A percentile compares a stretch with the other conserved stretches of the same genome.
phyloP scores from a whole-genome alignment of 2,329 filamentous ascomycete species.

The Cladosporium sp. region DNA sequence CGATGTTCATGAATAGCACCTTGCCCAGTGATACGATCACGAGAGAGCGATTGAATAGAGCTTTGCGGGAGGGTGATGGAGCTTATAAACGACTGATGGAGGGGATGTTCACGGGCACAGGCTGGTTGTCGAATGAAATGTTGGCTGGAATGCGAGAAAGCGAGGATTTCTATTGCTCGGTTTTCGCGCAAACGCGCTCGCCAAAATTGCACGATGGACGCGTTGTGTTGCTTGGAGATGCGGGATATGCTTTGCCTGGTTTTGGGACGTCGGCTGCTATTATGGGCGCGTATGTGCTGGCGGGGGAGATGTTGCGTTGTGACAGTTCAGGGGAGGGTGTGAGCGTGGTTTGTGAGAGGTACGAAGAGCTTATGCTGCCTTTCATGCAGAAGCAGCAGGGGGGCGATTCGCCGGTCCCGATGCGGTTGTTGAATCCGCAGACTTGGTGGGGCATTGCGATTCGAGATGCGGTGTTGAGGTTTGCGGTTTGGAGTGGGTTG shows the following conservation, averaged over 20 bases:
- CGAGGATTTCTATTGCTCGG: constrained; percentile 25
- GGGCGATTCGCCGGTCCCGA: background rate
- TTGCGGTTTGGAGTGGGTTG: constrained; percentile 17
- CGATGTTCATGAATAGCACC: constrained; percentile 17
- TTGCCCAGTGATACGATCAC: constrained; percentile 21
- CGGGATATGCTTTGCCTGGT: constrained; percentile 21
- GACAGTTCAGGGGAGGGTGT: constrained; percentile 12
- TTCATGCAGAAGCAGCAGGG: constrained; percentile 20
- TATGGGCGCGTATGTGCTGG: constrained; percentile 24
- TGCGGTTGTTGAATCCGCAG: constrained; percentile 30
- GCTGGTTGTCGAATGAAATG: constrained; percentile 34
- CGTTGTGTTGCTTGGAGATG: constrained; percentile 25
- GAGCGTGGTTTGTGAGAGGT: constrained; percentile 16
- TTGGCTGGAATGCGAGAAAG: constrained; percentile 32
- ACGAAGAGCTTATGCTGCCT: constrained; percentile 19
- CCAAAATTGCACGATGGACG: constrained; percentile 32
- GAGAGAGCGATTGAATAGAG: constrained; percentile 27
- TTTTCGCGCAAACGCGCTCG: constrained; percentile 28
- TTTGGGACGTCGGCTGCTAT: constrained; percentile 24
- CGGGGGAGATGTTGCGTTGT: constrained; percentile 21
- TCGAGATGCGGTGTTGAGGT: constrained; percentile 18
- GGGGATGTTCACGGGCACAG: constrained; percentile 22
- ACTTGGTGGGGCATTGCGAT: constrained; percentile 27
- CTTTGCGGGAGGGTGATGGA: constrained; percentile 25
- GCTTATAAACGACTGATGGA: constrained; percentile 21